A percentile compares a stretch with the other conserved stretches of the same genome.
These are phyloP conservation scores for Brassica juncea DNA, from an alignment of 345 rosid species.

Conservation along the genomic window DNA sequence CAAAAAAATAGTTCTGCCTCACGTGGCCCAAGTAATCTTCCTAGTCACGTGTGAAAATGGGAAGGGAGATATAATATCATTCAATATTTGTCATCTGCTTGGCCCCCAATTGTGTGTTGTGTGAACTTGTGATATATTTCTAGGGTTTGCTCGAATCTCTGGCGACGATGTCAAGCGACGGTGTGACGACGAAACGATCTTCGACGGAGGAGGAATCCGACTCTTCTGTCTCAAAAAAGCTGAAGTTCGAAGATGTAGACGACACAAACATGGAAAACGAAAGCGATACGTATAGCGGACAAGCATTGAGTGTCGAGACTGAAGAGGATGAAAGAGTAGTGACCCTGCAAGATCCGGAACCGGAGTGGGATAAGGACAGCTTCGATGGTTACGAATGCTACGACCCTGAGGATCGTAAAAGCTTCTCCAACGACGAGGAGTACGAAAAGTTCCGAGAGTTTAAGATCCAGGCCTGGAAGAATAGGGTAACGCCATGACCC, in stretches of 20 bases:
- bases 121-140: not conserved
- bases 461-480: not conserved
- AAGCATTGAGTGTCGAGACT: not conserved
- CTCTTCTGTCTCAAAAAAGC: too few relatives aligned
- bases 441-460: not conserved
- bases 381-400: constrained; percentile 7
- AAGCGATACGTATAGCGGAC: not conserved
- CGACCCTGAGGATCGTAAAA: not conserved
- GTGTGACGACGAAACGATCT: not conserved
- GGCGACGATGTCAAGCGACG: not conserved
- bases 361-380: constrained; percentile 25
- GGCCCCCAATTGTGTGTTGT: too few relatives aligned
- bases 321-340: not conserved
- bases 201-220: not conserved
- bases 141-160: not conserved
- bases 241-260: not conserved
- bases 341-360: not conserved
- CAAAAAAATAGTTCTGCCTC: too few relatives aligned
- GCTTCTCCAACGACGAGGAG: not conserved
- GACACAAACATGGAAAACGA: not conserved
- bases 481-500: not conserved
- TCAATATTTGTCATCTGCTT: not conserved
- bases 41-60: too few relatives aligned
- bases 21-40: too few relatives aligned
- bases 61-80: not conserved